These are phyloP conservation scores for Elaeis guineensis DNA, from an alignment of 176 grass and related monocot genomes.

Conservation along the genomic window DNA sequence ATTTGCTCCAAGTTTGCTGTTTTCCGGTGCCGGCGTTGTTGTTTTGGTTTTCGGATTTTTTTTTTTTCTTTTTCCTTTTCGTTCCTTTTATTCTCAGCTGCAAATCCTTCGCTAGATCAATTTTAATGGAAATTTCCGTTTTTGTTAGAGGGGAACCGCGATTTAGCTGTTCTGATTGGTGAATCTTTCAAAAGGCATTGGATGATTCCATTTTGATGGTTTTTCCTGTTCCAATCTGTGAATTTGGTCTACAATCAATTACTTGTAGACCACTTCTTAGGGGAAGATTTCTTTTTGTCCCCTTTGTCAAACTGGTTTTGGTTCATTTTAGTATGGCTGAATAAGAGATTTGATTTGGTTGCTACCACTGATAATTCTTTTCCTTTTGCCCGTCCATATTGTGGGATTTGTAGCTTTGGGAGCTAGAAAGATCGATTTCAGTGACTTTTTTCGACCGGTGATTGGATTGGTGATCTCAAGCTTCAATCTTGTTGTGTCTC, in stretches of 20 bases:
- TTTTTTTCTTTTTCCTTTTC: slow-evolving; percentile 1
- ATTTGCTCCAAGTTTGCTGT: slow-evolving; percentile 1
- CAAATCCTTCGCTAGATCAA: slow-evolving; percentile 17
- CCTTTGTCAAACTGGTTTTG: no score
- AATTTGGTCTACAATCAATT: no score
- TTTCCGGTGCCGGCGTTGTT: slow-evolving; percentile 5
- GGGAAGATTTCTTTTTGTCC: not conserved
- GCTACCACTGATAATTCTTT: slow-evolving; percentile 2
- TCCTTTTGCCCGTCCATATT: slow-evolving; percentile 9
- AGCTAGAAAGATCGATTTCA: slow-evolving; percentile 7
- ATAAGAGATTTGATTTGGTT: not conserved
- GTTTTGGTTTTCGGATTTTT: slow-evolving; percentile 1
- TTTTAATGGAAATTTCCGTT: slow-evolving; percentile 11
- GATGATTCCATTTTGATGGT: slow-evolving; percentile 1
- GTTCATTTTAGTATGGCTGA: not conserved
- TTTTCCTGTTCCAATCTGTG: no score
- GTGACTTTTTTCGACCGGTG: slow-evolving; percentile 23
- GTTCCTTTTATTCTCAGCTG: slow-evolving; percentile 3
- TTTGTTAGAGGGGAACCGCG: not conserved
- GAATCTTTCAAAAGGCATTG: slow-evolving; percentile 3
- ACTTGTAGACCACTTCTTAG: not conserved
- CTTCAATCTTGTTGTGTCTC: slow-evolving; percentile 5
- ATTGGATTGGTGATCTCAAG: slow-evolving; percentile 15
- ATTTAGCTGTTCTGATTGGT: not conserved
- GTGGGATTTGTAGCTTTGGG: slow-evolving; percentile 5